Evolutionary conservation across 2,329 filamentous ascomycete genomes (phyloP), one percentile per base, ranked within the genome.

Genomic region (Colletotrichum somersetense): DNA sequence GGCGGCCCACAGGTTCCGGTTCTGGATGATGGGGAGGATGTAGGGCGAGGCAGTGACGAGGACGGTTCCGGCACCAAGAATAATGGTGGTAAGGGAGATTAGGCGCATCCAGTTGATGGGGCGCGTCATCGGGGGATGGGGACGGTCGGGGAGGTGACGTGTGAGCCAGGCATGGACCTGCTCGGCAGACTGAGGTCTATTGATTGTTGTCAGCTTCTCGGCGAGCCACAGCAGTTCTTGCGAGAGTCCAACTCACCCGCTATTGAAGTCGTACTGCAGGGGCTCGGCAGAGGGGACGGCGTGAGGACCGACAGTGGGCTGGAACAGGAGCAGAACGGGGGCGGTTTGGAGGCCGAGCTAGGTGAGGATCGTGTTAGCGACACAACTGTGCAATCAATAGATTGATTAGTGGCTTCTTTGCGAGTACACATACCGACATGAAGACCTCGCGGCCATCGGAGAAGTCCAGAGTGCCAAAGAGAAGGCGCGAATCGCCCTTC

Each of bases 271-370:
- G 80, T 93, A 96, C 83, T 94, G 91, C 55, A 92, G 76, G 42
- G 95, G 94, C 20, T 92, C 89, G 63, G 85, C 82, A 67, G 92
- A 89, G 57, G 89, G 78, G 75, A 89, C 92, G 63, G 96, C 95
- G 81, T 94, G 89, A 35, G 93, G 92, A 23, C 96, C 96, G 67
- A 87, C 83, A 6, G 95, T 98, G 33, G 96, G 94, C 74, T 90
- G 93, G 86, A 96, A 98, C 75, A 97, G 85, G 56, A 98, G 85
- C 55, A 99, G 87, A 50, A 98, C 92, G 1, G 96, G 96, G 8
- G 96, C 96, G 58, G 96, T 98, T 91, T 97, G 94, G 53, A 99
- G 91, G 82, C 93, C 91, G 76, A 98, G 89, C 96, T 98, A 33
- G 61, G 33, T 23, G 18, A 42, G n/a, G 11, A 14, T 56, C n/a